Evolutionary conservation across 2,329 filamentous ascomycete genomes (phyloP), one percentile per base, ranked within the genome.

Genomic region (Erysiphe neolycopersici): DNA sequence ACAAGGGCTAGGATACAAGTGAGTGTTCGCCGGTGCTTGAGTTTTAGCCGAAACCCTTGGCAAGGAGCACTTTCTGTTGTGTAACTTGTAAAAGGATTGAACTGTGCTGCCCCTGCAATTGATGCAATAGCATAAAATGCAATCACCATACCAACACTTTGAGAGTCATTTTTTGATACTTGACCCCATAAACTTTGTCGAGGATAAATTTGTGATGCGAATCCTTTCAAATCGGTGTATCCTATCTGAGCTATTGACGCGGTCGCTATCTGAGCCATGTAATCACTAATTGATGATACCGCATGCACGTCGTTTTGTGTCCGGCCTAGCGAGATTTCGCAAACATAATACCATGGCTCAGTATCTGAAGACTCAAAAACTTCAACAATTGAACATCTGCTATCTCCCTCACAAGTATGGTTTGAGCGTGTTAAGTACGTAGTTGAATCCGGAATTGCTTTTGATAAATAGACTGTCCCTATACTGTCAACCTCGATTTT

Each of bases 11-110:
- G 52, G 19, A 54, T 55, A 9, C 64, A 50, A 42, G 63, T 64
- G 1, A 64, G 62, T 47, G 62, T 64, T 45, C 62, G 61, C 0
- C 58, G 61, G 50, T 65, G 65, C 0, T 59, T 60, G 22, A 64
- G 52, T 30, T 60, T 56, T 5, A 57, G 47, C 0, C 38, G 16
- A 2, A 46, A 42, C 1, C 54, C 54, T 39, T 45, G 37, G 4
- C 17, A 38, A 0, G 54, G 54, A 1, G 48, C 49, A 3, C 11
- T 19, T 3, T 11, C 22, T 0, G 52, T 52, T 0, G 1, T 2
- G 11, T 50, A 49, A 0, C 13, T 35, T 0, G 16, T 46, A 2
- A 17, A n/a, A 0, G 52, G 52, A 22, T 53, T 53, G 29, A 46
- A 50, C 2, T 46, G 32, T 9, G 50, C 43, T 0, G 54, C 52